Conservation (phyloP, 345 rosid genomes). For the Excoecaria cochinchinensis region DNA sequence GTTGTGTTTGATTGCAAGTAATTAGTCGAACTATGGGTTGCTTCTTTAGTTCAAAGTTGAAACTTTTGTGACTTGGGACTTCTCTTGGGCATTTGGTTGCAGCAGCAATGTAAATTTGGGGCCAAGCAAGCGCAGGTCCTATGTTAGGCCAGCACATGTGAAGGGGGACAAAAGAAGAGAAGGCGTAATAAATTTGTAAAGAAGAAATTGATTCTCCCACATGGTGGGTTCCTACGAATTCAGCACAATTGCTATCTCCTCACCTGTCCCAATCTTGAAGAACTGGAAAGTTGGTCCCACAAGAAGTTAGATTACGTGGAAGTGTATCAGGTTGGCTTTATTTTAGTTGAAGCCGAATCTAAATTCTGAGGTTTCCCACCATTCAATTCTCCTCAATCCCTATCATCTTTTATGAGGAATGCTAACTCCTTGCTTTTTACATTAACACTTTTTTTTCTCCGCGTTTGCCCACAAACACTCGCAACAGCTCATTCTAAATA, state of each 20-base stretch:
- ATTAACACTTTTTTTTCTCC: no score
- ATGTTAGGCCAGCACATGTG: not conserved
- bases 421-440: no score
- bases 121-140: not conserved
- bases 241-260: not conserved
- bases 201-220: slow-evolving; percentile 6
- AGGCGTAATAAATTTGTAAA: not conserved
- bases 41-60: no score
- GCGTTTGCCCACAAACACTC: no score
- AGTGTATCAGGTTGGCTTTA: not conserved
- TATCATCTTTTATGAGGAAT: no score
- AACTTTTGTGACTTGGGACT: no score
- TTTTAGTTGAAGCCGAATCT: not conserved
- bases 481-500: no score
- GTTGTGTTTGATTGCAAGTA: not conserved
- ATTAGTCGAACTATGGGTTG: not conserved
- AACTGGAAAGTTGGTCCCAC: not conserved
- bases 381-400: no score
- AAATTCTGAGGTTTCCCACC: not conserved
- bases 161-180: no score
- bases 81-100: no score
- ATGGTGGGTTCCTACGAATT: slow-evolving; percentile 24
- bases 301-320: not conserved
- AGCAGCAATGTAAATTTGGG: not conserved
- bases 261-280: not conserved